A percentile compares a stretch with the other conserved stretches of the same genome.
phyloP scores from a whole-genome alignment of 805 yeast species.

The Candida xyloterini region DNA sequence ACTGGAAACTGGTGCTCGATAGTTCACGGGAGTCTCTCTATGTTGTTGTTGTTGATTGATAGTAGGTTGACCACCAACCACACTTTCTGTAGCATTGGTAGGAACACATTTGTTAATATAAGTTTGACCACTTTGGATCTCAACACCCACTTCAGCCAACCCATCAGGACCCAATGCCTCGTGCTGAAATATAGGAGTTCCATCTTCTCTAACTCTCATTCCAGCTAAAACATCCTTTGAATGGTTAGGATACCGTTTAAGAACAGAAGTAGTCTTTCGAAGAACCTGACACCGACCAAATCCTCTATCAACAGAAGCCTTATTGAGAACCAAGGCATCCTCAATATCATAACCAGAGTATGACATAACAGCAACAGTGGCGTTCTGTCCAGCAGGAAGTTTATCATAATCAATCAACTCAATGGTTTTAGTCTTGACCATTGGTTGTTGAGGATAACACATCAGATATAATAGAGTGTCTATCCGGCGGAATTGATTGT shows the following conservation, averaged over 20 bases:
- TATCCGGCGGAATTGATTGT: slow-evolving; percentile 92
- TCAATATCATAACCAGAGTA: slow-evolving; percentile 99
- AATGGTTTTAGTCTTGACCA: slow-evolving; percentile 97
- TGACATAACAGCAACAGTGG: slow-evolving; percentile 98
- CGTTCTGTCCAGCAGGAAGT: slow-evolving; percentile 98
- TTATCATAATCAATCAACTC: slow-evolving; percentile 94
- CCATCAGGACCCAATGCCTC: slow-evolving; percentile 90
- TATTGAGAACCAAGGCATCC: slow-evolving; percentile 94
- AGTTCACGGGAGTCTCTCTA: slow-evolving; percentile 86
- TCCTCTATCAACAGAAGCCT: slow-evolving; percentile 91
- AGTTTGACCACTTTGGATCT: slow-evolving; percentile 88
- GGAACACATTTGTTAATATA: slow-evolving; percentile 94
- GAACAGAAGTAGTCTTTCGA: slow-evolving; percentile 82
- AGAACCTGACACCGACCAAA: slow-evolving; percentile 97
- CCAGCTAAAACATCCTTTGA: slow-evolving; percentile 90
- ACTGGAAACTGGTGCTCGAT: slow-evolving; percentile 93
- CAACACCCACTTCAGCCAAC: slow-evolving; percentile 91
- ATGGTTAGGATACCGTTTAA: slow-evolving; percentile 91
- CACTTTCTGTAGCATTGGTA: slow-evolving; percentile 70
- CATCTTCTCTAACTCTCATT: slow-evolving; percentile 80
- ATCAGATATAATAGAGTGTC: slow-evolving; percentile 89
- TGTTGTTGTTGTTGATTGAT: slow-evolving; percentile 44
- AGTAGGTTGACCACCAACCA: slow-evolving; percentile 40
- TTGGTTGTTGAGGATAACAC: slow-evolving; percentile 99
- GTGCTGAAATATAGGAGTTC: slow-evolving; percentile 83